A percentile compares a stretch with the other conserved stretches of the same genome.
These are phyloP conservation scores for Penicillium cataractarum DNA, from an alignment of 495 filamentous ascomycete species.

Conservation along the genomic window DNA sequence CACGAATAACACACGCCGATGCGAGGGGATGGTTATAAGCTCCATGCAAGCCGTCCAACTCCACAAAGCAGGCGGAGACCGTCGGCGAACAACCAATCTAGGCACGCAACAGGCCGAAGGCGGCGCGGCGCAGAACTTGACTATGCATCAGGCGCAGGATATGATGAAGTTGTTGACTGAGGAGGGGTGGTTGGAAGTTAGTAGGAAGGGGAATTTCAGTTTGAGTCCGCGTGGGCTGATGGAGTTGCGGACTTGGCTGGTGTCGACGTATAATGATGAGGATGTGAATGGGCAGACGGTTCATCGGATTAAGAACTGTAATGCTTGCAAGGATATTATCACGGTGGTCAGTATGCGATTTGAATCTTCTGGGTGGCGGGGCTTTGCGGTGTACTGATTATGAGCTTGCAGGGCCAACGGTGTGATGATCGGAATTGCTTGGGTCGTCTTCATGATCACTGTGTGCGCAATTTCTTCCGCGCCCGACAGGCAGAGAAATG, in stretches of 20 bases:
- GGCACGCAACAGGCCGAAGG: conserved; percentile 42
- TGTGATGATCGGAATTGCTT: conserved; percentile 70
- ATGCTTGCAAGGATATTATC: conserved; percentile 87
- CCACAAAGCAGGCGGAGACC: conserved; percentile 35
- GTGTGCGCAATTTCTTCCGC: conserved; percentile 72
- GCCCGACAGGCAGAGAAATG: conserved; percentile 65
- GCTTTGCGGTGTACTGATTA: conserved; percentile 10
- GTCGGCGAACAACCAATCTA: conserved; percentile 42
- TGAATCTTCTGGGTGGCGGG: neutral
- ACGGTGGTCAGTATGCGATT: conserved; percentile 61
- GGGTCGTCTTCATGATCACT: conserved; percentile 77
- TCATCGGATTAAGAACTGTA: conserved; percentile 80
- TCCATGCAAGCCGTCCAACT: conserved; percentile 70
- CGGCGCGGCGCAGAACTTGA: conserved; percentile 60
- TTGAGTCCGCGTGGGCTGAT: conserved; percentile 77
- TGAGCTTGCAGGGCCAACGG: conserved; percentile 67
- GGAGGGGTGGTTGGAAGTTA: conserved; percentile 85
- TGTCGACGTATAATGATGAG: conserved; percentile 80
- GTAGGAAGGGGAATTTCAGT: conserved; percentile 68
- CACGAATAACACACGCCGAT: conserved; percentile 71
- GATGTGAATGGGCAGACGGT: conserved; percentile 47
- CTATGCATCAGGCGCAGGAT: conserved; percentile 73
- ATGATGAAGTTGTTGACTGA: conserved; percentile 69
- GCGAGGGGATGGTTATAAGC: conserved; percentile 79
- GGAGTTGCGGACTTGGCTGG: conserved; percentile 81